phyloP scores from a whole-genome alignment of 495 filamentous ascomycete species.

The Barbatosphaeria neglecta region DNA sequence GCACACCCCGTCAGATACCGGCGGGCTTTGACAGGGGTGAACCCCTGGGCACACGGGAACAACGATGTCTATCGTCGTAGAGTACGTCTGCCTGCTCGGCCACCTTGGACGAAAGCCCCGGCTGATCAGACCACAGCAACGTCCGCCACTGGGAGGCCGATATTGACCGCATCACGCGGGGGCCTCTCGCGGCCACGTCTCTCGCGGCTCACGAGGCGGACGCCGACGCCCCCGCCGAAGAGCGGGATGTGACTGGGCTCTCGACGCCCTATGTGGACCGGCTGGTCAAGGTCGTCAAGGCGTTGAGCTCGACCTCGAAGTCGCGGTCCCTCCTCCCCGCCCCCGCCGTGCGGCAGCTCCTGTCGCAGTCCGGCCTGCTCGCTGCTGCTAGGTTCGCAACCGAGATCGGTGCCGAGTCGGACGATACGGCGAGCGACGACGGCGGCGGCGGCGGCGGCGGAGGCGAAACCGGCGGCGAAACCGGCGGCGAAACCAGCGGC shows the following conservation, averaged over 20 bases:
- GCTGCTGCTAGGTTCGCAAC: not conserved
- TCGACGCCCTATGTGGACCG: constrained; percentile 31
- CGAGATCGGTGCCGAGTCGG: constrained; percentile 8
- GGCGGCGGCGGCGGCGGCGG: not conserved
- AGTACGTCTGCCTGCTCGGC: not conserved
- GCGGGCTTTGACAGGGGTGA: no score
- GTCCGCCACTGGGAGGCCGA: constrained; percentile 66
- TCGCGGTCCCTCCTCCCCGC: constrained; percentile 41
- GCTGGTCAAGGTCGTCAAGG: constrained; percentile 53
- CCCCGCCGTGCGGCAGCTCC: constrained; percentile 42
- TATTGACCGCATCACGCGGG: constrained; percentile 55
- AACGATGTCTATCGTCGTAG: constrained; percentile 1
- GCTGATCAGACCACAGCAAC: constrained; percentile 41
- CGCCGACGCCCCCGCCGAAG: constrained; percentile 1
- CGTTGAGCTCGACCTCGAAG: constrained; percentile 54
- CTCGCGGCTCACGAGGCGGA: constrained; percentile 12
- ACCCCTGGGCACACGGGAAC: no score
- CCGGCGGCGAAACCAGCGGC: not conserved
- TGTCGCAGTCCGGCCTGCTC: constrained; percentile 43
- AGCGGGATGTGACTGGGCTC: constrained; percentile 6
- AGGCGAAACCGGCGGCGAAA: constrained; percentile 10
- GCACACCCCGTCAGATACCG: not conserved
- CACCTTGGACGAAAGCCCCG: no score
- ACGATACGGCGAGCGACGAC: not conserved
- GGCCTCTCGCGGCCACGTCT: constrained; percentile 10